These are phyloP conservation scores for Sarcodon aspratus DNA, from an alignment of 768 basidiomycete genomes.

Conservation along the genomic window DNA sequence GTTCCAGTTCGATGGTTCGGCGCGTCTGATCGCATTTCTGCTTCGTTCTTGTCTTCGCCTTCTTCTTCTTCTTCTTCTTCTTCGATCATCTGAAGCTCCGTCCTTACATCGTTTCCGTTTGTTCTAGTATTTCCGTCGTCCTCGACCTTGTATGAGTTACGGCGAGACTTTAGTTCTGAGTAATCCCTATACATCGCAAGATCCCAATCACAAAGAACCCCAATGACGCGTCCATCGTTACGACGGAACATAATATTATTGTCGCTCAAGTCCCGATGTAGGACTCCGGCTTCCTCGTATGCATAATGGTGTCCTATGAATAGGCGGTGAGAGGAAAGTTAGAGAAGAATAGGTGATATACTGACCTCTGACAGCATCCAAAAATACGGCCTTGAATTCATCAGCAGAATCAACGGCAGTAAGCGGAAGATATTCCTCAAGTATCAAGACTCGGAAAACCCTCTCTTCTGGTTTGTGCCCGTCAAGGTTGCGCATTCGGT, in stretches of 20 bases:
- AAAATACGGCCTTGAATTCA: no score
- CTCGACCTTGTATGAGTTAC: not conserved
- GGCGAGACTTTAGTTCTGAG: not conserved
- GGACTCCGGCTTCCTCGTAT: slow-evolving; percentile 3
- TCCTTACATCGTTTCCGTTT: no score
- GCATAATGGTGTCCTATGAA: slow-evolving; percentile 6
- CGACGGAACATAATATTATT: slow-evolving; percentile 8
- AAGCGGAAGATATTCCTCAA: not conserved
- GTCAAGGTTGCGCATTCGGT: not conserved
- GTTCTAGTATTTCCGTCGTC: not conserved
- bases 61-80: not conserved
- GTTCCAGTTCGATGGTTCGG: slow-evolving; percentile 2
- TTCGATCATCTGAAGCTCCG: not conserved
- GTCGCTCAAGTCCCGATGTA: slow-evolving; percentile 8
- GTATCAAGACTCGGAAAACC: not conserved
- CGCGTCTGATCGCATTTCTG: not conserved
- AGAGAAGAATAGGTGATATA: no score
- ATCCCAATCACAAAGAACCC: slow-evolving; percentile 3
- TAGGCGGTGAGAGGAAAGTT: no score
- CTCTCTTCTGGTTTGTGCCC: not conserved
- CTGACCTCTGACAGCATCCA: no score
- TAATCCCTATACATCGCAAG: not conserved
- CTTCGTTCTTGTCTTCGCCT: not conserved
- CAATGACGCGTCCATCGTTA: not conserved
- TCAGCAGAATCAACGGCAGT: no score